A percentile compares a stretch with the other conserved stretches of the same genome.
These are phyloP conservation scores for Verticillium zaregamsianum DNA, from an alignment of 2,329 filamentous ascomycete species.

Conservation along the genomic window DNA sequence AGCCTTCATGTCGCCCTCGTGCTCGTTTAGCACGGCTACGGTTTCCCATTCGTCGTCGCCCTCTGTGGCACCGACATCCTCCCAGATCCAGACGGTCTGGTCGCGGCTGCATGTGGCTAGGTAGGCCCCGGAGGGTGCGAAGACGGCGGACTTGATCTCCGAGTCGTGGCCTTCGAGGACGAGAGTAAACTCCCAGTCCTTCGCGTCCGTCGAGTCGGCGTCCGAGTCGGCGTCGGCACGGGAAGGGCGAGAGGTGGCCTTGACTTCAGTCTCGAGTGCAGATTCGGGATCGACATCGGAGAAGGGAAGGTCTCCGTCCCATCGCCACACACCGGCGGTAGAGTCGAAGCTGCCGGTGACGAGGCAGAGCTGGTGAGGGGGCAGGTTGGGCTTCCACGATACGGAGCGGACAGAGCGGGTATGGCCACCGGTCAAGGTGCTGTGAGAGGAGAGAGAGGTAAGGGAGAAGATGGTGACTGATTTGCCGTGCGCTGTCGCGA, in stretches of 20 bases:
- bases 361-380: slow-evolving; percentile 64
- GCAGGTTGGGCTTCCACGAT: slow-evolving; percentile 72
- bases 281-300: slow-evolving; percentile 27
- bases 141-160: slow-evolving; percentile 80
- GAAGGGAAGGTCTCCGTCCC: slow-evolving; percentile 41
- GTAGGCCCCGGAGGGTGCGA: slow-evolving; percentile 69
- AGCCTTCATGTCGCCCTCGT: slow-evolving; percentile 92
- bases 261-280: slow-evolving; percentile 43
- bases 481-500: slow-evolving; percentile 86
- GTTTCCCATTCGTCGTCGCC: slow-evolving; percentile 97
- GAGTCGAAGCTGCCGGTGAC: slow-evolving; percentile 94
- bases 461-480: slow-evolving; percentile 88
- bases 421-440: slow-evolving; percentile 79
- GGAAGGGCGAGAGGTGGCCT: background rate
- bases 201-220: slow-evolving; percentile 35
- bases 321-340: slow-evolving; percentile 80
- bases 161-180: slow-evolving; percentile 93
- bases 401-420: slow-evolving; percentile 81
- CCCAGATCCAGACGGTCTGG: slow-evolving; percentile 98
- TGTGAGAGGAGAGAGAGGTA: slow-evolving; percentile 72
- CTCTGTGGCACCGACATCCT: slow-evolving; percentile 70
- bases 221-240: background rate
- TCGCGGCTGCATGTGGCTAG: slow-evolving; percentile 89
- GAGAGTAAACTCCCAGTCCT: slow-evolving; percentile 90
- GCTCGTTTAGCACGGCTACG: slow-evolving; percentile 88